Evolutionary conservation across 768 basidiomycete genomes (phyloP).

Genomic region (Tylopilus sp.): DNA sequence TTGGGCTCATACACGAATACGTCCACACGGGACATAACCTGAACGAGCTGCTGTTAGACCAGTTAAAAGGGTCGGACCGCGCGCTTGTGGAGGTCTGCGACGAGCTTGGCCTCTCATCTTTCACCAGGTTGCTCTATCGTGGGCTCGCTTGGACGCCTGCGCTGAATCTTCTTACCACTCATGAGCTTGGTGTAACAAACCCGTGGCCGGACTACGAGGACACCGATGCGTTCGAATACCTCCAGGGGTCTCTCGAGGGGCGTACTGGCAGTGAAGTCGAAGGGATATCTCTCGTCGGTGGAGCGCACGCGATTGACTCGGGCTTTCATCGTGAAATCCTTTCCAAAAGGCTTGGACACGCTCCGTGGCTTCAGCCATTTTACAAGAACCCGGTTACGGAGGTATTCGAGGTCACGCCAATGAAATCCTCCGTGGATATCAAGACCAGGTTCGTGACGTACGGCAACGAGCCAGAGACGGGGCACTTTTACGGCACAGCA

Average conservation of each 20-base stretch:
- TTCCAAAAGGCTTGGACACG: too few relatives aligned
- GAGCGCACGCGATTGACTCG: too few relatives aligned
- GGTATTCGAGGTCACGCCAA: constrained; percentile 7
- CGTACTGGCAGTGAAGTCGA: constrained; percentile 1
- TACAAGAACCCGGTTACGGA: background rate
- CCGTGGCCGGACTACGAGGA: background rate
- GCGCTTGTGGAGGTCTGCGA: constrained; percentile 3
- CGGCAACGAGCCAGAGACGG: constrained; percentile 1
- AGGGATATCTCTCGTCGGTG: constrained; percentile 1
- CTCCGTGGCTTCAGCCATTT: background rate
- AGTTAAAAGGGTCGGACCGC: constrained; percentile 15
- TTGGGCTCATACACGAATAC: constrained; percentile 13
- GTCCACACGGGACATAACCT: background rate
- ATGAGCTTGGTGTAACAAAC: background rate
- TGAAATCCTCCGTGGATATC: constrained; percentile 4
- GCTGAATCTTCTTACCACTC: background rate
- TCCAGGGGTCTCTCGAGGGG: background rate
- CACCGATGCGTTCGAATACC: background rate
- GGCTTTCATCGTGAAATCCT: too few relatives aligned
- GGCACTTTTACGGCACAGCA: constrained; percentile 9
- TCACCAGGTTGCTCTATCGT: constrained; percentile 4
- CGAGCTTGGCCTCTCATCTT: constrained; percentile 2
- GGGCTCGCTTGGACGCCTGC: accelerated
- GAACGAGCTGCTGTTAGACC: background rate
- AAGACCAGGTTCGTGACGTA: background rate